Base-by-base conservation (phyloP, 75 land plant genomes). In the Pinus tabuliformis region DNA sequence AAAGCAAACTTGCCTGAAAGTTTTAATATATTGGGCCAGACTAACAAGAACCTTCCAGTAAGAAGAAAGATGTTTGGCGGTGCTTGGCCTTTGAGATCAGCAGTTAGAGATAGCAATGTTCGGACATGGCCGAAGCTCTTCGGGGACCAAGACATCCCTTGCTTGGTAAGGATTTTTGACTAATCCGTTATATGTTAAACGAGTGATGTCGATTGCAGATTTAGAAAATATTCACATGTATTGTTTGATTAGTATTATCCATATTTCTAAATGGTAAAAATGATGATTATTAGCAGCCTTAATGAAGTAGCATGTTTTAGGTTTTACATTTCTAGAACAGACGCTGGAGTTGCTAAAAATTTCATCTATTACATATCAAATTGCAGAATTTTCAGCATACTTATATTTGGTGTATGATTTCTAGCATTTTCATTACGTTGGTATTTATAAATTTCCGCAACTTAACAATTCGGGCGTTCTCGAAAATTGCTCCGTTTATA, bases 41-140 rank as follows among this genome's bases (percentile, higher is more conserved):
- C 83, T 13, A 75, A 89, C 24, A 79, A 83, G 76, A 81, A 90
- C 15, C 80, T 89, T 12, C 72, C 84, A 56, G 91, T 93, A 6
- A 87, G 98, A 70, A 93, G 83, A 74, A 89, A 93, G 57, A 93
- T 91, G 87, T 93, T 91, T 78, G 98, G 98, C 15, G 90, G 93
- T 49, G 87, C 96, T 28, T 95, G 95, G 52, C 26, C 26, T 26
- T 26, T 26, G 52, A 26, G 26, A 26, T 26, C 26, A 26, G 26
- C 26, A 26, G 26, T 26, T 26, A 26, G 26, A 26, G 26, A 26
- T 26, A 26, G 26, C 26, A 26, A 26, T 26, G 26, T 26, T 26
- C 26, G 26, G 26, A 26, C 26, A 26, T 26, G 26, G 26, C 26
- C 26, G 26, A 26, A 26, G 26, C 26, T 26, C 26, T 26, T 26